Percentiles rank a stretch among this genome's conserved stretches.
Conservation (phyloP, 169 alveolate species). For the Amoebophrya sp. region DNA sequence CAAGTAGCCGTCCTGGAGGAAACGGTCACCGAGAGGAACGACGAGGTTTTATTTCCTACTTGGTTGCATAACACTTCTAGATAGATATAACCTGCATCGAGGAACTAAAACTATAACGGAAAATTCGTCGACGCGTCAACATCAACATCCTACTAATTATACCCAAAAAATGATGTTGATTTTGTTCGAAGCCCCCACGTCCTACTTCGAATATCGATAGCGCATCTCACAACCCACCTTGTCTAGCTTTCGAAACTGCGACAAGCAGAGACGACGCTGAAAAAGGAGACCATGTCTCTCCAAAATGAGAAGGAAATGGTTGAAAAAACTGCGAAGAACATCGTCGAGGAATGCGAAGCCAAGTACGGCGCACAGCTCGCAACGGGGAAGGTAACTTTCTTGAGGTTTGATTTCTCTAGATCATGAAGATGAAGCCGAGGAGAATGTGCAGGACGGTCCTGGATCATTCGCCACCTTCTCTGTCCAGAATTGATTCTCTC, state of each 20-base stretch:
- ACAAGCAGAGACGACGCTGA: neutral
- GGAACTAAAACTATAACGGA: no score
- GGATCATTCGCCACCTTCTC: no score
- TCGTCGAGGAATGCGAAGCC: neutral
- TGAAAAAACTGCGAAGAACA: neutral
- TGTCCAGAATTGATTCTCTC: no score
- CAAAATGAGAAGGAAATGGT: neutral
- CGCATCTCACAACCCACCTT: no score
- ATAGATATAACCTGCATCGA: no score
- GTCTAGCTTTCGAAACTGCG: neutral
- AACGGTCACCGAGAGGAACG: neutral
- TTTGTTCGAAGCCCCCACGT: no score
- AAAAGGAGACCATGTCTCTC: neutral
- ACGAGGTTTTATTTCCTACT: neutral
- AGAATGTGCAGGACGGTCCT: no score
- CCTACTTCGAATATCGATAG: no score
- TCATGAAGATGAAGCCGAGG: no score
- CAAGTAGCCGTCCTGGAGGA: neutral
- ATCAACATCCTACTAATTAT: neutral
- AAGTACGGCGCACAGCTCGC: neutral
- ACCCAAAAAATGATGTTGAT: neutral
- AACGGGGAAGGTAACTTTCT: neutral
- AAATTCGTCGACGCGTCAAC: no score
- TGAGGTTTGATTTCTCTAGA: no score
- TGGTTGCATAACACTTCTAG: neutral